phyloP scores from a whole-genome alignment of 306 rosid species.

The Luffa aegyptiaca region DNA sequence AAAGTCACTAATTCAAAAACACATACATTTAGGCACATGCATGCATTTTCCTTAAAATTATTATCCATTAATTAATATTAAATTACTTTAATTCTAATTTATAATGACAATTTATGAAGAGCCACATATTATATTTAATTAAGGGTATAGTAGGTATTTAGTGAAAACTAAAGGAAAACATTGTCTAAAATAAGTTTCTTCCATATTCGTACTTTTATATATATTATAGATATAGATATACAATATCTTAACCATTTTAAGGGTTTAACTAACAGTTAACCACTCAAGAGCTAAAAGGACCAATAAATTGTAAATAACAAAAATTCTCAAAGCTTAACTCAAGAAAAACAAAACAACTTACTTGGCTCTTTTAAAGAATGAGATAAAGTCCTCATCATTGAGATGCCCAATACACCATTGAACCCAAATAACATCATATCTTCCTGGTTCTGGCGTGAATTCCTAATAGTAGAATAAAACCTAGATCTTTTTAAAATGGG shows the following conservation, averaged over 20 bases:
- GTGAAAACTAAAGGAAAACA: no score
- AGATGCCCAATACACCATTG: conserved; percentile 99
- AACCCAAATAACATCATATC: conserved; percentile 95
- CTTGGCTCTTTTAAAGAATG: conserved; percentile 86
- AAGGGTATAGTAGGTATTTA: no score
- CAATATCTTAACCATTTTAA: neutral
- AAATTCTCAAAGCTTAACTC: neutral
- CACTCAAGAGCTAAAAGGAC: neutral
- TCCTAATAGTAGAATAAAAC: conserved; percentile 26
- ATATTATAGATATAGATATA: no score
- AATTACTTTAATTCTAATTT: no score
- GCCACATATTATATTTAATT: no score
- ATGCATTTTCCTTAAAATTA: no score
- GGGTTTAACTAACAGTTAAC: neutral
- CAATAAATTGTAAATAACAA: neutral
- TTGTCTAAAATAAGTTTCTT: no score
- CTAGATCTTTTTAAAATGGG: neutral
- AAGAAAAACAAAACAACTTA: conserved; percentile 4
- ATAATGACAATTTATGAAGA: no score
- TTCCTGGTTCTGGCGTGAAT: conserved; percentile 73
- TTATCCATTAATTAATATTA: no score
- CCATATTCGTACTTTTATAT: no score
- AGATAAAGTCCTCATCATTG: conserved; percentile 82
- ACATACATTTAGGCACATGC: no score
- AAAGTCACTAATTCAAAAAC: no score